Evolutionary conservation across 169 alveolate genomes (phyloP), one percentile per base, ranked within the genome.

Genomic region (Cardiosporidium cionae): DNA sequence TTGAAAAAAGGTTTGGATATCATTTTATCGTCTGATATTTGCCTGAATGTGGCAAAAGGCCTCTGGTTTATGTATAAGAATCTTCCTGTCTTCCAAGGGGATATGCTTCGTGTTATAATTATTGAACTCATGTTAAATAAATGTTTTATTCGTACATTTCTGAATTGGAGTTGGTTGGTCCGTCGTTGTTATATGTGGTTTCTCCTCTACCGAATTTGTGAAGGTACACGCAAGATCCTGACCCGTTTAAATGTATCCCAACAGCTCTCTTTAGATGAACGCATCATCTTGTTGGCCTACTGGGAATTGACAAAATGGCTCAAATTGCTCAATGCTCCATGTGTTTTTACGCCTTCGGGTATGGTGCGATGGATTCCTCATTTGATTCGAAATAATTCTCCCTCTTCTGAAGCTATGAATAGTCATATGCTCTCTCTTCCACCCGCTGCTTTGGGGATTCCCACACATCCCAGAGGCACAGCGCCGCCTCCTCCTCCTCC

Each of bases 81-180:
- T 44, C 58, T 79, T 3, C 72, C 76, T 7, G 31, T 79, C 32
- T 70, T 72, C 63, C 32, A 71, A 33, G 70, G 80, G 25, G 78
- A 37, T 2, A 74, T 65, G 34, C 76, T 71, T 32, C 25, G 34
- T 22, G 31, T 35, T 7, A 23, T 70, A 23, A 66, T 72, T n/a
- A 25, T 22, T n/a, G 71, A 70, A 31, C 68, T 75, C 22, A 31
- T 69, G 7, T 68, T 75, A 5, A 36, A 37, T 3, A 34, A 52
- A 4, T 58, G 36, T 23, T 64, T 34, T 33, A 7, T 63, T 28
- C 64, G 65, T 22, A 68, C 73, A 32, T 65, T 79, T 23, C 52
- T 79, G 23, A 68, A 72, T 68, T 79, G 85, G 85, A 44, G 74
- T 27, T 79, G 85, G 85, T 37, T 72, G n/a, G 85, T 79, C 22